Evolutionary conservation across 2,329 filamentous ascomycete genomes (phyloP).

Genomic region (Neospermospora avenae): DNA sequence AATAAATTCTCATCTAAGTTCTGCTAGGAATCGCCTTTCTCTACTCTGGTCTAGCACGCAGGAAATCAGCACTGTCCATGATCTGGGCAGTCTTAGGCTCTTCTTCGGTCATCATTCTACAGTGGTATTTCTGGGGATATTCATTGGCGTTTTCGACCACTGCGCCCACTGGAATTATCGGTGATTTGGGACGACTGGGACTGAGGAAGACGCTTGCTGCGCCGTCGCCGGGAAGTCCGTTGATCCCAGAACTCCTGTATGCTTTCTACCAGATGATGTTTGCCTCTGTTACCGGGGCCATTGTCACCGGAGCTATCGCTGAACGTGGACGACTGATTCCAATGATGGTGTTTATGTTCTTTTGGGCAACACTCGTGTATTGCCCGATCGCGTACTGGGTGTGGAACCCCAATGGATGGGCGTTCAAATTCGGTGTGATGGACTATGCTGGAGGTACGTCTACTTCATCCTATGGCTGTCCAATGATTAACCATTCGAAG

Average conservation of each 20-base stretch:
- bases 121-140: conserved; percentile 99
- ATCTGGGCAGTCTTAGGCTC: conserved; percentile 97
- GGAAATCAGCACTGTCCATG: conserved; percentile 94
- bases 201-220: conserved; percentile 77
- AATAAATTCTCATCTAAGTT: too few species aligned
- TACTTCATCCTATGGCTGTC: too few species aligned
- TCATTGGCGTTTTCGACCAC: conserved; percentile 84
- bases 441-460: conserved; percentile 72
- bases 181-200: conserved; percentile 83
- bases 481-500: conserved; percentile 37
- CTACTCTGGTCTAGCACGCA: conserved; percentile 92
- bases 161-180: conserved; percentile 85
- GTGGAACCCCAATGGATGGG: conserved; percentile 94
- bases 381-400: conserved; percentile 94
- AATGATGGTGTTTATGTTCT: conserved; percentile 91
- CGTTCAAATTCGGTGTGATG: conserved; percentile 81
- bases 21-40: conserved; percentile 80
- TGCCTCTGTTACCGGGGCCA: conserved; percentile 85
- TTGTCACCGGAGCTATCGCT: conserved; percentile 85
- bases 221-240: conserved; percentile 82
- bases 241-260: conserved; percentile 86
- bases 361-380: conserved; percentile 96
- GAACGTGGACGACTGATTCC: conserved; percentile 91
- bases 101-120: conserved; percentile 84
- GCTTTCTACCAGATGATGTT: conserved; percentile 99